These are phyloP conservation scores for Aspergillus awamori DNA, from an alignment of 2,329 filamentous ascomycete genomes.

Conservation along the genomic window DNA sequence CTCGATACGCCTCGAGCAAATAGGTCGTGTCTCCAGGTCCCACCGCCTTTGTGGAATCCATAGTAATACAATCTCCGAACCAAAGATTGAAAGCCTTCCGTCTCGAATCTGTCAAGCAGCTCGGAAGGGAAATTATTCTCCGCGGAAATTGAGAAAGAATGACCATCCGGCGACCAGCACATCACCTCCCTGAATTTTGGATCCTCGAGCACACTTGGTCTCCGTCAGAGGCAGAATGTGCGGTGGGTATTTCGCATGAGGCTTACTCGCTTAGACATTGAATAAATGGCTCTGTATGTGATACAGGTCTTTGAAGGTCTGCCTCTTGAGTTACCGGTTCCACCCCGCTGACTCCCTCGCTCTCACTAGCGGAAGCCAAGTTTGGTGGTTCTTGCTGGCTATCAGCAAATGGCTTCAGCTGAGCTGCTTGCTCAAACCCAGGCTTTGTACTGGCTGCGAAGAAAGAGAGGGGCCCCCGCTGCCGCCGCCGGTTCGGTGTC, in stretches of 20 bases:
- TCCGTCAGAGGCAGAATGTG: neutral
- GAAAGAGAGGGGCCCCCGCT: neutral
- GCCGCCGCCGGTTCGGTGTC: too few species aligned
- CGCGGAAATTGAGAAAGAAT: neutral
- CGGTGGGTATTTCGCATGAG: neutral
- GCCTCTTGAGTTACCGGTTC: neutral
- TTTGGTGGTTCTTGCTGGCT: neutral
- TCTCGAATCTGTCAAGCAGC: neutral
- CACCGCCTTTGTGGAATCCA: neutral
- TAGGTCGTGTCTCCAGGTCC: neutral
- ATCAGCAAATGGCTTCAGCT: too few species aligned
- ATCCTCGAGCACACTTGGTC: neutral
- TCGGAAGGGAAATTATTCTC: neutral
- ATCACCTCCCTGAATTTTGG: neutral
- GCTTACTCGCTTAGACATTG: neutral
- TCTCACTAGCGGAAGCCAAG: neutral
- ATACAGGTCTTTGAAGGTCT: neutral
- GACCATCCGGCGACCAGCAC: neutral
- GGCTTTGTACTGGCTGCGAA: neutral
- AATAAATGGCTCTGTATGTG: neutral
- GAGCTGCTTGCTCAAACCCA: too few species aligned
- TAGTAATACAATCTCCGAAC: neutral
- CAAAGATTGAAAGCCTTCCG: neutral
- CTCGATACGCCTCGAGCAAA: neutral
- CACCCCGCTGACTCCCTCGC: neutral